phyloP scores from a whole-genome alignment of 345 rosid genomes.

The Camelina hispida region DNA sequence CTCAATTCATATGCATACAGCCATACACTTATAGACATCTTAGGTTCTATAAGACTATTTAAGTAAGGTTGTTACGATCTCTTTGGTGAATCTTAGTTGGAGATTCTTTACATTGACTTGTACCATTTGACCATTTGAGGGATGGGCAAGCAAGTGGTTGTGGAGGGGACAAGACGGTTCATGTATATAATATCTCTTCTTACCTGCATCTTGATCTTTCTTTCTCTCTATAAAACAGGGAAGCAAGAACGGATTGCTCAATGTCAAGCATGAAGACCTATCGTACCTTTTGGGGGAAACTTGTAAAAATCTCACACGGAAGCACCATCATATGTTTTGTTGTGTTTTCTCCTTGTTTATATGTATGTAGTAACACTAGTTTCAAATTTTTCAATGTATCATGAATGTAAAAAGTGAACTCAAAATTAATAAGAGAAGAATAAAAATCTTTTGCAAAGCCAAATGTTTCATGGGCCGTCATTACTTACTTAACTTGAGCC shows the following conservation, averaged over 20 bases:
- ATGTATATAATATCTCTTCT: conserved; percentile 20
- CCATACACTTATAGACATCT: conserved; percentile 1
- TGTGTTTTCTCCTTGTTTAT: conserved; percentile 24
- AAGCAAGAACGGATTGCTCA: conserved; percentile 27
- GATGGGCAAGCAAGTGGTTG: conserved; percentile 14
- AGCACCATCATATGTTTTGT: conserved; percentile 31
- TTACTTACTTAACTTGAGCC: background rate
- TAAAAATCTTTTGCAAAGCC: background rate
- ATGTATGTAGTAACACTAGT: background rate
- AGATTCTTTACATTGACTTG: conserved; percentile 9
- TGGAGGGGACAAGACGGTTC: conserved; percentile 12
- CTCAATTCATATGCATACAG: background rate
- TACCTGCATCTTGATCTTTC: conserved; percentile 23
- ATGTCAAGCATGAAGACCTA: conserved; percentile 34
- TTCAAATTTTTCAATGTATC: background rate
- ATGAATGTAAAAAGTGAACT: conserved; percentile 4
- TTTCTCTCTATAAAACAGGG: conserved; percentile 29
- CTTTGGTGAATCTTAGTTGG: conserved; percentile 17
- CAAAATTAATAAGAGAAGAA: background rate
- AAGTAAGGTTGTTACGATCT: background rate
- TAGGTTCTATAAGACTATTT: conserved; percentile 13
- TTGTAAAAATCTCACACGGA: conserved; percentile 29
- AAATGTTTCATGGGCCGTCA: background rate
- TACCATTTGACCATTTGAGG: background rate
- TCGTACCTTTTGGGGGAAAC: background rate